phyloP scores from a whole-genome alignment of 2,329 filamentous ascomycete genomes.

The Ophiostoma angusticollis region DNA sequence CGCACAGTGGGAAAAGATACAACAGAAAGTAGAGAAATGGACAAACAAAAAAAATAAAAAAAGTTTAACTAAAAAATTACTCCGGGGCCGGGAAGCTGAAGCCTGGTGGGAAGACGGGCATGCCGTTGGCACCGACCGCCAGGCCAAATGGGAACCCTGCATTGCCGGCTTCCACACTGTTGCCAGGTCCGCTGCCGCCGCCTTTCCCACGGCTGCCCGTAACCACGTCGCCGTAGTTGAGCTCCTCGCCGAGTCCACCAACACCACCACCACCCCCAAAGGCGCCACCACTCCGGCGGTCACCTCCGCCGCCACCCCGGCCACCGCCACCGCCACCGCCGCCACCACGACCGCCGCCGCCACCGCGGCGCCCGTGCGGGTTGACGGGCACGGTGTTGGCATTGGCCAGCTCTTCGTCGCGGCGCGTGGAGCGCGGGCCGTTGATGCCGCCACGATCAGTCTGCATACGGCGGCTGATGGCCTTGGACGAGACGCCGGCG shows the following conservation, averaged over 20 bases:
- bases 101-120: slow-evolving; percentile 35
- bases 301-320: slow-evolving; percentile 7
- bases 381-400: slow-evolving; percentile 7
- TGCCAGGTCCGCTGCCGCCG: slow-evolving; percentile 3
- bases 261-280: slow-evolving; percentile 16
- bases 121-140: slow-evolving; percentile 32
- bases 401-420: slow-evolving; percentile 19
- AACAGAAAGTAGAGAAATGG: not conserved
- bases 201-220: too few relatives aligned
- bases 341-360: slow-evolving; percentile 9
- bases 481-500: slow-evolving; percentile 92
- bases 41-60: not conserved
- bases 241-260: slow-evolving; percentile 7
- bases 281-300: slow-evolving; percentile 14
- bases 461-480: slow-evolving; percentile 56
- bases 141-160: slow-evolving; percentile 31
- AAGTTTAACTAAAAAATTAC: not conserved
- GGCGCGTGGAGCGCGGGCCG: slow-evolving; percentile 49
- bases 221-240: slow-evolving; percentile 17
- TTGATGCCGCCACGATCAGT: slow-evolving; percentile 54
- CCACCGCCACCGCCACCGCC: slow-evolving; percentile 13
- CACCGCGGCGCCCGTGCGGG: slow-evolving; percentile 11
- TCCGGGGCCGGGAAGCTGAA: slow-evolving; percentile 23
- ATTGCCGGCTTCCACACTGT: slow-evolving; percentile 17
- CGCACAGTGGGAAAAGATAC: too few relatives aligned